phyloP scores from a whole-genome alignment of 208 protist species.

The Trypanosoma grayi region DNA sequence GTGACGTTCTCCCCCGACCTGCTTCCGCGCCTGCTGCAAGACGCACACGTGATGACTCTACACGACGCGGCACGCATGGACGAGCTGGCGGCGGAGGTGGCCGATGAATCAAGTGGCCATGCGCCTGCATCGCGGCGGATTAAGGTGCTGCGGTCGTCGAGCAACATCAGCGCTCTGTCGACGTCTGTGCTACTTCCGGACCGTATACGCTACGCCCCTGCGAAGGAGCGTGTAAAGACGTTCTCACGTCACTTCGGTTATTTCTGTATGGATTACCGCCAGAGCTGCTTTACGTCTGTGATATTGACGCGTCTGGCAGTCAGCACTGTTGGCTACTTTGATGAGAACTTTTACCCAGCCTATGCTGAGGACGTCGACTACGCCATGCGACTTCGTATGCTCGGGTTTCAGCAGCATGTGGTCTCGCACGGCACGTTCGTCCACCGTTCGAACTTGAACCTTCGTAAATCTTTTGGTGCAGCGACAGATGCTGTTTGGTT shows the following conservation, averaged over 20 bases:
- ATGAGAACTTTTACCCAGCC: too few species aligned
- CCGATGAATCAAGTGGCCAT: too few species aligned
- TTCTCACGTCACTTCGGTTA: conserved; percentile 21
- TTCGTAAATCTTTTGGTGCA: too few species aligned
- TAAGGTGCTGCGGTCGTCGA: conserved; percentile 20
- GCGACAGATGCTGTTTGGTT: not conserved
- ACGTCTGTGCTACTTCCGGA: conserved; percentile 49
- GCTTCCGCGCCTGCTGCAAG: conserved; percentile 21
- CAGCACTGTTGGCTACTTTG: too few species aligned
- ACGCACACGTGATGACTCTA: conserved; percentile 20
- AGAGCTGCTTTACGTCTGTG: not conserved
- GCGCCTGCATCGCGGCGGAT: conserved; percentile 17
- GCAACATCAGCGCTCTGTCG: conserved; percentile 27
- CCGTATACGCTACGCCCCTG: conserved; percentile 33
- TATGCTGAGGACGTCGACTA: too few species aligned
- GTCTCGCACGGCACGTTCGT: too few species aligned
- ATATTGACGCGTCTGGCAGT: too few species aligned
- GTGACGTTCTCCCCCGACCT: conserved; percentile 32
- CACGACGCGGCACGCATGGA: too few species aligned
- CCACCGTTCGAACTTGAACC: too few species aligned
- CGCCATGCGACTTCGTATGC: too few species aligned
- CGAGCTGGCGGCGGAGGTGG: too few species aligned
- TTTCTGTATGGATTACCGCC: conserved; percentile 1
- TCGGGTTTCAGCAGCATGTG: too few species aligned
- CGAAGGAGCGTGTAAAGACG: conserved; percentile 6